Evolutionary conservation across 768 basidiomycete species (phyloP).

Genomic region (Lanmaoa pseudosensibilis): DNA sequence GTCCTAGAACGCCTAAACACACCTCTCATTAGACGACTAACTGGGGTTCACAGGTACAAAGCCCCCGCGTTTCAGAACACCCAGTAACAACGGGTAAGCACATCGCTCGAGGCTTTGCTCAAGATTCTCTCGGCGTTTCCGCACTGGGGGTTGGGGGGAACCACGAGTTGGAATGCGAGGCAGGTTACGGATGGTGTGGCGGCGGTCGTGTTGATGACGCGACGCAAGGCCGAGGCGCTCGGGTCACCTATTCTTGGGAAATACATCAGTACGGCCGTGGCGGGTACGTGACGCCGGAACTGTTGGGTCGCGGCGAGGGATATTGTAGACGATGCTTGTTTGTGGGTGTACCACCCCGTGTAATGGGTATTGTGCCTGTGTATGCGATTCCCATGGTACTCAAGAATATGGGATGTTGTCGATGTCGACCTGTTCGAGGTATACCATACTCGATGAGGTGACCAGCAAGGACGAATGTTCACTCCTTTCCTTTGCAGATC

Average conservation of each 20-base stretch:
- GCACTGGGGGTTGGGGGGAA: conserved; percentile 71
- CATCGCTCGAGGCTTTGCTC: too few species aligned
- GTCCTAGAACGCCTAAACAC: too few species aligned
- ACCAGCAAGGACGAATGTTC: background rate
- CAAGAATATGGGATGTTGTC: conserved; percentile 49
- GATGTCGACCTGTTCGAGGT: conserved; percentile 86
- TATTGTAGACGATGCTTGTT: background rate
- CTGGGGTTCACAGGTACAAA: too few species aligned
- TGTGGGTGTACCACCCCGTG: conserved; percentile 68
- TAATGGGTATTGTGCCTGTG: conserved; percentile 87
- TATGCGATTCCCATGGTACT: conserved; percentile 82
- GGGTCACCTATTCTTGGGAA: conserved; percentile 75
- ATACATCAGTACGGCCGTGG: conserved; percentile 69
- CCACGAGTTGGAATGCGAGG: conserved; percentile 85
- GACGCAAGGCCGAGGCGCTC: conserved; percentile 74
- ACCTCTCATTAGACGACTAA: too few species aligned
- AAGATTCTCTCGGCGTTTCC: conserved; percentile 56
- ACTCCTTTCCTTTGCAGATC: conserved; percentile 47
- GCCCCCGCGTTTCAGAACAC: too few species aligned
- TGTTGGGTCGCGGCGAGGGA: background rate
- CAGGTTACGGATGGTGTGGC: conserved; percentile 89
- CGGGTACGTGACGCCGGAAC: conserved; percentile 41
- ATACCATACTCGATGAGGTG: background rate
- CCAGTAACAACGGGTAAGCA: too few species aligned
- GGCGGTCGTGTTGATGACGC: conserved; percentile 76